A percentile compares a stretch with the other conserved stretches of the same genome.
Conservation (phyloP, 257 asterid species). For the Solanum okadae region DNA sequence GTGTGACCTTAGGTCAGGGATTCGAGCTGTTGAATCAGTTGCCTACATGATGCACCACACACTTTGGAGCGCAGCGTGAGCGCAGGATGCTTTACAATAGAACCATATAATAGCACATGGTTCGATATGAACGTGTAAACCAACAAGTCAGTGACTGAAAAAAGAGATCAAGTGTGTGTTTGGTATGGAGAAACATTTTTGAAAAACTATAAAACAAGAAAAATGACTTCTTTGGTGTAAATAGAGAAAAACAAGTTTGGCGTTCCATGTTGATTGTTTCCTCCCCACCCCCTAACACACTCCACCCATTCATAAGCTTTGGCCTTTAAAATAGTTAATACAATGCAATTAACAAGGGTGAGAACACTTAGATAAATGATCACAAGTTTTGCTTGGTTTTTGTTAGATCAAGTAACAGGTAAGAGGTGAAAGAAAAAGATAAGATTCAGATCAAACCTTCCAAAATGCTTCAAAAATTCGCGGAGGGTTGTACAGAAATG, state of each 20-base stretch:
- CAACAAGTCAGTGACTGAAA: not conserved
- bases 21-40: not conserved
- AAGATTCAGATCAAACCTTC: slow-evolving; percentile 51
- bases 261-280: not conserved
- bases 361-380: not conserved
- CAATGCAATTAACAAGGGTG: no score
- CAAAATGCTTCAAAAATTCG: slow-evolving; percentile 89
- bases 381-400: not conserved
- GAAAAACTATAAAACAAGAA: not conserved
- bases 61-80: not conserved
- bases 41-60: not conserved
- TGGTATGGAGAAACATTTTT: not conserved
- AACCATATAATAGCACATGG: not conserved
- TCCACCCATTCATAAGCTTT: no score
- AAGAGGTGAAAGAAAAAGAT: not conserved
- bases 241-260: not conserved
- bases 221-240: not conserved
- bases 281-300: not conserved
- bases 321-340: no score
- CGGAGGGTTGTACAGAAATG: slow-evolving; percentile 85
- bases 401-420: not conserved
- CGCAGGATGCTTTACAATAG: not conserved
- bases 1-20: not conserved
- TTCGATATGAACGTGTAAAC: not conserved
- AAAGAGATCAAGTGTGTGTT: not conserved